A percentile compares a stretch with the other conserved stretches of the same genome.
These are phyloP conservation scores for Yamadazyma spencermartinsiae DNA, from an alignment of 1,139 yeast species.

Conservation along the genomic window DNA sequence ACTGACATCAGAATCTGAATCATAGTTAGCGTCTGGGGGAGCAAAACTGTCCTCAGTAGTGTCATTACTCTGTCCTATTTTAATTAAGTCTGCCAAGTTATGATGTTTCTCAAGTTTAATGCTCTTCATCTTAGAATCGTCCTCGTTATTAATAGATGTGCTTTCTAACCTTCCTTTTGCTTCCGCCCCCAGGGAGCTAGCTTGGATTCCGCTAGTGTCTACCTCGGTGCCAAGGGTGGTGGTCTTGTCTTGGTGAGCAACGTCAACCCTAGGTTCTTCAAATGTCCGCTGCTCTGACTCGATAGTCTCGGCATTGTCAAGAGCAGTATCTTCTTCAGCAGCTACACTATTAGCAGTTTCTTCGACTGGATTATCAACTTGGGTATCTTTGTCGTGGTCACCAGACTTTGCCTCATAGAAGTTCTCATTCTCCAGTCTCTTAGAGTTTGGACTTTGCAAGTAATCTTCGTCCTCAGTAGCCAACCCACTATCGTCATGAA, in stretches of 20 bases:
- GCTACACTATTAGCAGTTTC: not conserved
- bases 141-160: too few relatives aligned
- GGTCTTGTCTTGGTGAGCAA: too few relatives aligned
- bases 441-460: constrained; percentile 9
- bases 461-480: constrained; percentile 11
- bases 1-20: constrained; percentile 16
- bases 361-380: not conserved
- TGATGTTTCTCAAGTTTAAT: constrained; percentile 7
- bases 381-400: not conserved
- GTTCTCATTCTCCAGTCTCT: constrained; percentile 10
- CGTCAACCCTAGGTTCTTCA: not conserved
- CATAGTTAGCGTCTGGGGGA: constrained; percentile 13
- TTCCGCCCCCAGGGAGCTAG: too few relatives aligned
- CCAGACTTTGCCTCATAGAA: constrained; percentile 9
- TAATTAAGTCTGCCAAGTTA: constrained; percentile 16
- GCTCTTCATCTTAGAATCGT: not conserved
- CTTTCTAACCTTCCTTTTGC: too few relatives aligned
- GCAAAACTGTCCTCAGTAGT: constrained; percentile 12
- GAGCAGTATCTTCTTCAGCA: not conserved
- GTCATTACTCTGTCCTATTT: constrained; percentile 11
- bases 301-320: not conserved
- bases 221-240: not conserved
- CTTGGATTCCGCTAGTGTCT: too few relatives aligned
- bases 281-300: not conserved
- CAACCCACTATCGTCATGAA: constrained; percentile 11